Evolutionary conservation across 164 flowering plant species (phyloP).

Genomic region (Aristolochia fimbriata): DNA sequence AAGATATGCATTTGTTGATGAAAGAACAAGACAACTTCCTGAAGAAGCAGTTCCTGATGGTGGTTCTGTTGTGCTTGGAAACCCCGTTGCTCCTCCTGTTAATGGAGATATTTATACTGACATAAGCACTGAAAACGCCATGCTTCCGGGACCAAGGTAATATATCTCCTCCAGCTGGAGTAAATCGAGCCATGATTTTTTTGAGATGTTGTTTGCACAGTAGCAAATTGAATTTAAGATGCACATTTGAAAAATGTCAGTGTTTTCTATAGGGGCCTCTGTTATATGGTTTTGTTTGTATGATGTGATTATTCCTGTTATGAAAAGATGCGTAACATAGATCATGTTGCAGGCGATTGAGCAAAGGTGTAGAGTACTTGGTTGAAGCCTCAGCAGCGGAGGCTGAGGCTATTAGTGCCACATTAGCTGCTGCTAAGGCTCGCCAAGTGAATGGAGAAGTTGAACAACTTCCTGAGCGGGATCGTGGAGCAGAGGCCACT

Average conservation of each 20-base stretch:
- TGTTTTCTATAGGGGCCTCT: no score
- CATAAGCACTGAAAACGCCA: constrained; percentile 87
- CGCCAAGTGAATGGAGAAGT: constrained; percentile 90
- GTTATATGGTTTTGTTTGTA: not conserved
- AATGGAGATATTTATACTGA: constrained; percentile 94
- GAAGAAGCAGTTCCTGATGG: constrained; percentile 64
- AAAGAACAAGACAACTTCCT: constrained; percentile 45
- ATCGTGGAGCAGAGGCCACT: constrained; percentile 88
- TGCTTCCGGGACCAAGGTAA: constrained; percentile 76
- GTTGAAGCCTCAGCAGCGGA: constrained; percentile 99
- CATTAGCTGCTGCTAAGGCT: constrained; percentile 95
- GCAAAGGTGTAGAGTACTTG: constrained; percentile 92
- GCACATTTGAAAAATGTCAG: no score
- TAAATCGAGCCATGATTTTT: not conserved
- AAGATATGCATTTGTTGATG: constrained; percentile 65
- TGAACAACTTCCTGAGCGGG: constrained; percentile 73
- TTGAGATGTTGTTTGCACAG: no score
- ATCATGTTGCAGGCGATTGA: constrained; percentile 47
- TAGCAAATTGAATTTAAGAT: not conserved
- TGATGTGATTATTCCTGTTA: not conserved
- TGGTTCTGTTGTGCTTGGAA: constrained; percentile 69
- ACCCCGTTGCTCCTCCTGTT: constrained; percentile 91
- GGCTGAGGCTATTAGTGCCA: constrained; percentile 94
- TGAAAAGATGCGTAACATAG: constrained; percentile 1
- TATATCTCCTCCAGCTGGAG: constrained; percentile 3